phyloP scores from a whole-genome alignment of 2,329 filamentous ascomycete species.

The Penicillium rolfsii region DNA sequence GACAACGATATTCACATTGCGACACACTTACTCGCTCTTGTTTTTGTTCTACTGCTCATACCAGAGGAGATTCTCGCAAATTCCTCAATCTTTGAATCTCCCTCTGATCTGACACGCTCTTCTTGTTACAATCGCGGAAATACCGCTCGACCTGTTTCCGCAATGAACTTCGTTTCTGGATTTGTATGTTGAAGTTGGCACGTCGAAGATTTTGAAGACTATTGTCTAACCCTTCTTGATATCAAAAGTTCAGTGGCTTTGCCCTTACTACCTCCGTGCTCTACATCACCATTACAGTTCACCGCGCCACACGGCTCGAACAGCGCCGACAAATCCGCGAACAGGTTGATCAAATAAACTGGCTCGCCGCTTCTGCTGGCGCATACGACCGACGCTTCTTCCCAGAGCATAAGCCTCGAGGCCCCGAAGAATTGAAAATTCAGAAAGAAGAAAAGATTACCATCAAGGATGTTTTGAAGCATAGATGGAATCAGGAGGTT shows the following conservation, averaged over 20 bases:
- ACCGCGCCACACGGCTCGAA: conserved; percentile 66
- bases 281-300: conserved; percentile 71
- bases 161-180: conserved; percentile 74
- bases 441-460: conserved; percentile 41
- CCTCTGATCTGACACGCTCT: background rate
- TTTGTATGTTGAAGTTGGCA: conserved; percentile 61
- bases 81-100: too few species aligned
- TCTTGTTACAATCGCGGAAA: background rate
- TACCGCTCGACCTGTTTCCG: background rate
- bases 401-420: conserved; percentile 18
- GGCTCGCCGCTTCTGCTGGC: conserved; percentile 41
- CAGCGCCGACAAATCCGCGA: conserved; percentile 51
- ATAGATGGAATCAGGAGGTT: conserved; percentile 76
- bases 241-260: conserved; percentile 69
- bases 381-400: conserved; percentile 39
- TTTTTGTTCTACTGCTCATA: background rate
- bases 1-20: background rate
- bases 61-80: background rate
- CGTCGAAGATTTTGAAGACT: background rate
- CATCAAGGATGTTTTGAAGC: conserved; percentile 70
- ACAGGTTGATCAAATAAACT: conserved; percentile 48
- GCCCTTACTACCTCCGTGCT: conserved; percentile 73
- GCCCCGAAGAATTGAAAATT: conserved; percentile 13
- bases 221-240: conserved; percentile 8
- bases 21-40: background rate